phyloP scores from a whole-genome alignment of 2,329 filamentous ascomycete species.

The Aspergillus luchuensis region DNA sequence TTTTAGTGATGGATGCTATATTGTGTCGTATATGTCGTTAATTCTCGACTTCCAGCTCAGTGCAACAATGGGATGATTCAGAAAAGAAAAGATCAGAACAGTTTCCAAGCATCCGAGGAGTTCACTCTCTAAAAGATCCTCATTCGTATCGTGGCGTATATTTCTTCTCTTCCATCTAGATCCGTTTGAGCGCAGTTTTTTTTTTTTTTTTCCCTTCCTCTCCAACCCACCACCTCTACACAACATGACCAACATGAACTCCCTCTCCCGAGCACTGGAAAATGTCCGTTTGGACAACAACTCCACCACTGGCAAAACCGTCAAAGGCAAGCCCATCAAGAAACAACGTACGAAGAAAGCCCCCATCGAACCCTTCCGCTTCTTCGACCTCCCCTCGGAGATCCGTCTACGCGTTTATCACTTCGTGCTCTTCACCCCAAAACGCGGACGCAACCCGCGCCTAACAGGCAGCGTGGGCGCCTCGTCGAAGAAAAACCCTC shows the following conservation, averaged over 20 bases:
- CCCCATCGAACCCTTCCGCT: slow-evolving; percentile 45
- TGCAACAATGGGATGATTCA: slow-evolving; percentile 31
- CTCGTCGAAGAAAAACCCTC: slow-evolving; percentile 39
- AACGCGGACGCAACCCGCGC: slow-evolving; percentile 29
- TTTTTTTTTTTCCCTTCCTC: too few relatives aligned
- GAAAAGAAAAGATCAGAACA: slow-evolving; percentile 6
- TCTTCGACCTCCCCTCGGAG: slow-evolving; percentile 57
- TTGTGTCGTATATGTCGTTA: slow-evolving; percentile 16
- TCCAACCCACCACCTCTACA: not conserved
- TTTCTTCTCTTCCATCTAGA: slow-evolving; percentile 5
- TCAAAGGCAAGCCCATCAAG: slow-evolving; percentile 15
- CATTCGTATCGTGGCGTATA: slow-evolving; percentile 24
- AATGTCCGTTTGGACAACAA: slow-evolving; percentile 28
- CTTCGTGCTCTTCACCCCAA: slow-evolving; percentile 45
- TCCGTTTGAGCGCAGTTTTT: slow-evolving; percentile 13
- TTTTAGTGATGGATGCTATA: slow-evolving; percentile 16
- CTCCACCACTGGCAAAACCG: slow-evolving; percentile 18
- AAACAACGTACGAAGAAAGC: slow-evolving; percentile 7
- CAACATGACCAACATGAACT: slow-evolving; percentile 15
- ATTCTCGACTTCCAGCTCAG: slow-evolving; percentile 20
- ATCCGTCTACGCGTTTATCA: slow-evolving; percentile 55
- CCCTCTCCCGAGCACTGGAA: slow-evolving; percentile 26
- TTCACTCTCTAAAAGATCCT: not conserved
- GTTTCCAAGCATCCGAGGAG: slow-evolving; percentile 1
- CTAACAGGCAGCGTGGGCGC: slow-evolving; percentile 39